These are phyloP conservation scores for Iris pallida DNA, from an alignment of 116 monocot genomes.

Conservation along the genomic window DNA sequence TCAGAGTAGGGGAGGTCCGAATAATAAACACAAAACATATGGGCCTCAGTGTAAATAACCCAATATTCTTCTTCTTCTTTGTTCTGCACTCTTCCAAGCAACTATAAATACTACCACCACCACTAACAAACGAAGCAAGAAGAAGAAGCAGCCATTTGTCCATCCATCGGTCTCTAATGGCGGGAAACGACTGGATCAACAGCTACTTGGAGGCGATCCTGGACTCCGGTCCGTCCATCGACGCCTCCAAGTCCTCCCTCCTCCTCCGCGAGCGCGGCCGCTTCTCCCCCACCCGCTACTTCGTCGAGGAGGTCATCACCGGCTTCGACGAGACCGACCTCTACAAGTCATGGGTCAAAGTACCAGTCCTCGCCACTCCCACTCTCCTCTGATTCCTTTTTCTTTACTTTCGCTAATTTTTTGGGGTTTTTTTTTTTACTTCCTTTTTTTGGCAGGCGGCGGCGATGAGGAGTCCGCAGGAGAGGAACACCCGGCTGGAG, in stretches of 20 bases:
- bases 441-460: constrained; percentile 75
- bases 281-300: constrained; percentile 53
- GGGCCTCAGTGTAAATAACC: too few relatives aligned
- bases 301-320: constrained; percentile 63
- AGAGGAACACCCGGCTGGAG: too few relatives aligned
- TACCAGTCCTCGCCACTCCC: too few relatives aligned
- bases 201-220: constrained; percentile 59
- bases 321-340: constrained; percentile 65
- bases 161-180: constrained; percentile 41
- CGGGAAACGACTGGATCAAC: constrained; percentile 62
- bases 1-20: too few relatives aligned
- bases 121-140: background rate
- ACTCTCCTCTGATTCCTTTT: background rate
- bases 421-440: too few relatives aligned
- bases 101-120: background rate
- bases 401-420: too few relatives aligned
- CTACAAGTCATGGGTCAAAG: constrained; percentile 92
- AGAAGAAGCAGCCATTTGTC: background rate
- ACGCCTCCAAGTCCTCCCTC: constrained; percentile 40
- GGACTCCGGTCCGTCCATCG: constrained; percentile 32
- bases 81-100: too few relatives aligned
- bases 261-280: constrained; percentile 48
- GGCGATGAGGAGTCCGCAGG: constrained; percentile 83
- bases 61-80: too few relatives aligned
- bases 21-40: too few relatives aligned